These are phyloP conservation scores for Phaffomyces opuntiae DNA, from an alignment of 805 yeast species.

Conservation along the genomic window DNA sequence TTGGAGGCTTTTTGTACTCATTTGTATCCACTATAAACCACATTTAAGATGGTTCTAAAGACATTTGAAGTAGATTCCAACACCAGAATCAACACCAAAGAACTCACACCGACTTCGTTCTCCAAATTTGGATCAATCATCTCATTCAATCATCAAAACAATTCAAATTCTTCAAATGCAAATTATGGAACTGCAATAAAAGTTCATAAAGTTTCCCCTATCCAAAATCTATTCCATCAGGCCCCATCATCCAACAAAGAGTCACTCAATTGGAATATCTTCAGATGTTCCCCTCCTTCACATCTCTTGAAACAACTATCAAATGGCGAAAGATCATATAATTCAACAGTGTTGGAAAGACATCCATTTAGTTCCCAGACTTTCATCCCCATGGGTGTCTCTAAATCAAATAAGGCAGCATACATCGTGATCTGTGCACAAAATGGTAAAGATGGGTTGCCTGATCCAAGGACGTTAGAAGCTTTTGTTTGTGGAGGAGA, in stretches of 20 bases:
- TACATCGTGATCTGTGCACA: conserved; percentile 80
- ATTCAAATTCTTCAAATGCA: conserved; percentile 43
- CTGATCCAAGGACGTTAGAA: conserved; percentile 50
- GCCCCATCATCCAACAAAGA: conserved; percentile 43
- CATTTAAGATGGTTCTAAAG: conserved; percentile 24
- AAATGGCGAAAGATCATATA: conserved; percentile 11
- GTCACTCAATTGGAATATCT: conserved; percentile 73
- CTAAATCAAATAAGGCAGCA: conserved; percentile 34
- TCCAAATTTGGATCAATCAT: conserved; percentile 68
- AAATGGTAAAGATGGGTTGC: conserved; percentile 40
- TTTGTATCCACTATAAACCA: background rate
- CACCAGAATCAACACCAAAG: conserved; percentile 32
- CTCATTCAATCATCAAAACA: conserved; percentile 69
- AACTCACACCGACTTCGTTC: conserved; percentile 61
- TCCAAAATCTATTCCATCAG: conserved; percentile 41
- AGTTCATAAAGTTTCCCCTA: conserved; percentile 63
- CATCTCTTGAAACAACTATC: conserved; percentile 32
- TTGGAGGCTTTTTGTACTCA: too few species aligned
- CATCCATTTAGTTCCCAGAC: conserved; percentile 89
- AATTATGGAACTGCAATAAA: conserved; percentile 94
- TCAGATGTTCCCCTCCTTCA: conserved; percentile 72
- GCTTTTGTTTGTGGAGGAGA: conserved; percentile 77
- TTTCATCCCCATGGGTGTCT: conserved; percentile 85
- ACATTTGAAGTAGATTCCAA: conserved; percentile 26
- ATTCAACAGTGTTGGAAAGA: conserved; percentile 66